phyloP scores from a whole-genome alignment of 345 rosid species.

The Aquilaria sinensis region DNA sequence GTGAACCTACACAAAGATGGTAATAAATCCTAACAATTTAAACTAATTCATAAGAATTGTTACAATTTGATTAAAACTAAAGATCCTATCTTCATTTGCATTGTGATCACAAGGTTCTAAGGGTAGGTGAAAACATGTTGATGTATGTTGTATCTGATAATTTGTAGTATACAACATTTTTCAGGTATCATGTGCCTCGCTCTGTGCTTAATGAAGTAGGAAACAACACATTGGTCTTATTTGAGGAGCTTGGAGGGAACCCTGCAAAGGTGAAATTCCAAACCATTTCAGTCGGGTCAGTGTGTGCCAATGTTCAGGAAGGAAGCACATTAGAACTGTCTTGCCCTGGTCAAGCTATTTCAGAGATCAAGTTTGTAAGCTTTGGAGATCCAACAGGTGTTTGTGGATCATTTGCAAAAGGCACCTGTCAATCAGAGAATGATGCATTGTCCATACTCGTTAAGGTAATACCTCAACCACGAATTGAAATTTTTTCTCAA shows the following conservation, averaged over 20 bases:
- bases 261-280: slow-evolving; percentile 27
- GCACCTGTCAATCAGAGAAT: slow-evolving; percentile 19
- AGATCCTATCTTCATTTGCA: too few relatives aligned
- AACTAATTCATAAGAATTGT: too few relatives aligned
- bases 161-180: background rate
- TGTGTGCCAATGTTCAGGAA: slow-evolving; percentile 33
- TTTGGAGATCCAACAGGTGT: slow-evolving; percentile 41
- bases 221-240: slow-evolving; percentile 37
- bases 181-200: slow-evolving; percentile 52
- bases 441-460: slow-evolving; percentile 12
- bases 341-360: slow-evolving; percentile 25
- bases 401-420: slow-evolving; percentile 40
- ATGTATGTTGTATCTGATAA: too few relatives aligned
- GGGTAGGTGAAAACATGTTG: background rate
- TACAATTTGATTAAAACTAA: too few relatives aligned
- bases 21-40: background rate
- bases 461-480: background rate
- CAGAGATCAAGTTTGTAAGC: slow-evolving; percentile 27
- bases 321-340: slow-evolving; percentile 35
- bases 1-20: slow-evolving; percentile 53
- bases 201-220: slow-evolving; percentile 23
- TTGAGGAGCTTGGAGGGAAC: slow-evolving; percentile 59
- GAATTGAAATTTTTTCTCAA: background rate
- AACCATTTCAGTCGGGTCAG: slow-evolving; percentile 22
- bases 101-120: too few relatives aligned